Evolutionary conservation across 441 rosid genomes (phyloP).

Genomic region (Pelargonium myrrhifolium): DNA sequence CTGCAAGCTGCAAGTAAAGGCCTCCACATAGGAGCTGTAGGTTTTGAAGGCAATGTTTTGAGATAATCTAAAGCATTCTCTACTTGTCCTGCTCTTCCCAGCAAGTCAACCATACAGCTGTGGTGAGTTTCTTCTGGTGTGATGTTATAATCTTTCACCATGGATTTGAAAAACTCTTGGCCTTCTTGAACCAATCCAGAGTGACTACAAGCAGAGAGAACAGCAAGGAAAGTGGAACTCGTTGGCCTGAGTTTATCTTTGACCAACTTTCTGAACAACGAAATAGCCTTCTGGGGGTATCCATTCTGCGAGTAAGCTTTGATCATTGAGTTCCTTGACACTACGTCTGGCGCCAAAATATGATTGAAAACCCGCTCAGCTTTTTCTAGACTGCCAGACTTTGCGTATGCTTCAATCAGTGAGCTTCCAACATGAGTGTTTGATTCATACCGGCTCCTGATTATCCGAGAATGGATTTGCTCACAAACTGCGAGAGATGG

Average conservation of each 20-base stretch:
- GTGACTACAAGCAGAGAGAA: constrained; percentile 77
- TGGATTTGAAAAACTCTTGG: constrained; percentile 41
- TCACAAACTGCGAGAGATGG: constrained; percentile 23
- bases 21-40: constrained; percentile 84
- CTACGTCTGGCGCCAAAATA: constrained; percentile 20
- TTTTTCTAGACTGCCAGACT: constrained; percentile 24
- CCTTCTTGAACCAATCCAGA: constrained; percentile 60
- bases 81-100: constrained; percentile 66
- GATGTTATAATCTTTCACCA: constrained; percentile 57
- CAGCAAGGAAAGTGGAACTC: constrained; percentile 66
- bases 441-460: constrained; percentile 15
- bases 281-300: constrained; percentile 50
- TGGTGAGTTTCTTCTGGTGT: constrained; percentile 70
- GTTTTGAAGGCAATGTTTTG: constrained; percentile 49
- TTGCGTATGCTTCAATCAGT: constrained; percentile 25
- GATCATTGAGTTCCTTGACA: constrained; percentile 69
- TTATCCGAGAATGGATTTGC: constrained; percentile 22
- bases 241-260: constrained; percentile 42
- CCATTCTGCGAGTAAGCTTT: constrained; percentile 80
- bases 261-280: constrained; percentile 50
- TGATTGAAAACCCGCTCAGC: constrained; percentile 21
- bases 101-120: constrained; percentile 75
- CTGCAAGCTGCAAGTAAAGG: constrained; percentile 81
- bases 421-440: constrained; percentile 24
- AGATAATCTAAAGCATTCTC: constrained; percentile 50